phyloP scores from a whole-genome alignment of 345 rosid species.

The Salix arbutifolia region DNA sequence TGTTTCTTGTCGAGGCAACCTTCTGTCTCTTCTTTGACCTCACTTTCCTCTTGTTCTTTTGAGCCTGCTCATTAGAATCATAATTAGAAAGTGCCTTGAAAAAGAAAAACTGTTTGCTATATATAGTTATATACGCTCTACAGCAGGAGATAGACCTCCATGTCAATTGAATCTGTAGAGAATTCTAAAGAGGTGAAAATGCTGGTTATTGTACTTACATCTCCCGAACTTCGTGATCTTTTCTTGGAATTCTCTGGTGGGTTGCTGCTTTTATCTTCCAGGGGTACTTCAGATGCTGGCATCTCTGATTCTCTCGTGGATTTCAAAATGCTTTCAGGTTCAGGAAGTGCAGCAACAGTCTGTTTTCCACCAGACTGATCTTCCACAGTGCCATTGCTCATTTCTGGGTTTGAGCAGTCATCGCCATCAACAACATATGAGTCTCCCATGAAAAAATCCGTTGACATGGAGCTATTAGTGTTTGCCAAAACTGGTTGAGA shows the following conservation, averaged over 20 bases:
- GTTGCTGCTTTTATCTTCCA: constrained; percentile 29
- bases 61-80: constrained; percentile 21
- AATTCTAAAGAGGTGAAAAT: neutral
- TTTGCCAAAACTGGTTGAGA: constrained; percentile 27
- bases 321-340: constrained; percentile 18
- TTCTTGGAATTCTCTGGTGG: constrained; percentile 45
- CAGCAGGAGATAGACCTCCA: neutral
- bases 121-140: no score
- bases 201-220: constrained; percentile 39
- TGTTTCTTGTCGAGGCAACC: constrained; percentile 16
- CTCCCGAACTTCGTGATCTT: constrained; percentile 39
- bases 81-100: neutral
- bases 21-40: constrained; percentile 40
- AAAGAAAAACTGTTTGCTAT: neutral
- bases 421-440: constrained; percentile 41
- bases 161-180: neutral
- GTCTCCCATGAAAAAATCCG: constrained; percentile 43
- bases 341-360: constrained; percentile 21
- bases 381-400: constrained; percentile 34
- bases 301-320: constrained; percentile 22
- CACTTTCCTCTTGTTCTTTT: constrained; percentile 40
- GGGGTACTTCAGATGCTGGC: constrained; percentile 22
- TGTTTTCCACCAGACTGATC: constrained; percentile 22
- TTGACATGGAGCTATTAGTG: constrained; percentile 27
- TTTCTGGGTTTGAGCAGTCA: constrained; percentile 29